phyloP scores from a whole-genome alignment of 352 stramenopile genomes.

The Peronospora destructor region DNA sequence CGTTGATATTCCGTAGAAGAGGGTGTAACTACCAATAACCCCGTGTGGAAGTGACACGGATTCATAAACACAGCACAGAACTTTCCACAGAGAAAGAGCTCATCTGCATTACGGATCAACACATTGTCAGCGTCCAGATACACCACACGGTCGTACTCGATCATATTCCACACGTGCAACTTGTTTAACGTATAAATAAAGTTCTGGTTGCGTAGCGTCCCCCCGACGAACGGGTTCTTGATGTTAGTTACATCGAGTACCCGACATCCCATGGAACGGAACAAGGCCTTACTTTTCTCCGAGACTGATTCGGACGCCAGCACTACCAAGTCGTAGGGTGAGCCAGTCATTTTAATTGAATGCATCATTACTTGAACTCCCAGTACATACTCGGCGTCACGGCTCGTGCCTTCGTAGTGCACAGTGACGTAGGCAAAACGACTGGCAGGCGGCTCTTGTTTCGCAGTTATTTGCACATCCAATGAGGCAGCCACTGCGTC shows the following conservation, averaged over 20 bases:
- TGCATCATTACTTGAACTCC: slow-evolving; percentile 82
- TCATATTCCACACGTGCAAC: slow-evolving; percentile 86
- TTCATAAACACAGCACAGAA: slow-evolving; percentile 90
- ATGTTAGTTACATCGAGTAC: slow-evolving; percentile 85
- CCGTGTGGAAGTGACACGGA: slow-evolving; percentile 87
- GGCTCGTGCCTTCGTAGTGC: slow-evolving; percentile 79
- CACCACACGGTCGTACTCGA: slow-evolving; percentile 87
- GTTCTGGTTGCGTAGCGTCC: slow-evolving; percentile 76
- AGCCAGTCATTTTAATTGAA: slow-evolving; percentile 79
- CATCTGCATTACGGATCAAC: slow-evolving; percentile 82
- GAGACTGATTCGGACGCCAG: slow-evolving; percentile 81
- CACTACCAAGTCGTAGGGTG: slow-evolving; percentile 80
- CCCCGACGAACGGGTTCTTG: slow-evolving; percentile 75
- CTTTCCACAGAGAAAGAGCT: slow-evolving; percentile 81
- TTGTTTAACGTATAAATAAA: slow-evolving; percentile 90
- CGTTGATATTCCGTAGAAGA: slow-evolving; percentile 62
- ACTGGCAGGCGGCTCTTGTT: slow-evolving; percentile 29
- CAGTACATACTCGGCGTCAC: slow-evolving; percentile 79
- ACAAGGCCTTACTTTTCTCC: slow-evolving; percentile 62
- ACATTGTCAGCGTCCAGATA: slow-evolving; percentile 90
- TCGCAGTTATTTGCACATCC: slow-evolving; percentile 10
- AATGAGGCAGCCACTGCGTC: slow-evolving; percentile 3
- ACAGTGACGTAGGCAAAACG: slow-evolving; percentile 83
- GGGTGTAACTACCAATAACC: slow-evolving; percentile 76
- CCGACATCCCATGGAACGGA: slow-evolving; percentile 74